Evolutionary conservation across 2,329 filamentous ascomycete species (phyloP).

Genomic region (Scedosporium aurantiacum): DNA sequence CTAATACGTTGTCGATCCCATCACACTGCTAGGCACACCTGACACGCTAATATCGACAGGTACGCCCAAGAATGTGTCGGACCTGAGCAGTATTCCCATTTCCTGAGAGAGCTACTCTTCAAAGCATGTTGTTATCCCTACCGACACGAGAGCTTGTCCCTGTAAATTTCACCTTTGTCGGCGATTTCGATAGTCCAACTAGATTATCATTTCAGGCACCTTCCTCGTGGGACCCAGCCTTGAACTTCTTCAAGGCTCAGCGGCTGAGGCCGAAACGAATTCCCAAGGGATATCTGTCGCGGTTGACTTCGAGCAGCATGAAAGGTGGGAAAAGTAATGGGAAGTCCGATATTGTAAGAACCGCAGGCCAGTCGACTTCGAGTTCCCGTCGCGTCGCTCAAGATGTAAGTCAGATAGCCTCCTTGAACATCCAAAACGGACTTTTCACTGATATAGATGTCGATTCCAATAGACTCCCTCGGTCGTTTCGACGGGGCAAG

Average conservation of each 20-base stretch:
- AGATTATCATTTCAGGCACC: not conserved
- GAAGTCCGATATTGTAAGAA: not conserved
- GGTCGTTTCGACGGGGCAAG: not conserved
- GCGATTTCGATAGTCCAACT: not conserved
- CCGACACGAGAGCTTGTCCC: not conserved
- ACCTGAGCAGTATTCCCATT: not conserved
- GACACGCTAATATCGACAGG: not conserved
- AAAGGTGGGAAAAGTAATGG: not conserved
- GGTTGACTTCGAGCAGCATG: conserved; percentile 1
- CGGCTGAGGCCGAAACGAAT: not conserved
- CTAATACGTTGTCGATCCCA: not conserved
- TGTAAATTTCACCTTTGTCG: not conserved
- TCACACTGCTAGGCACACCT: not conserved
- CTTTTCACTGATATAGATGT: not conserved
- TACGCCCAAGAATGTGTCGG: not conserved
- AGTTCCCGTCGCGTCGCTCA: conserved; percentile 1
- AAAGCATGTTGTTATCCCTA: not conserved
- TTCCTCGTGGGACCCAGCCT: not conserved
- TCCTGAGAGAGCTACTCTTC: not conserved
- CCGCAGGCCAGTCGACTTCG: conserved; percentile 5
- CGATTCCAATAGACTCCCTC: not conserved
- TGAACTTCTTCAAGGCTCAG: not conserved
- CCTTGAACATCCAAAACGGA: not conserved
- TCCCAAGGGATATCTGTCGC: not conserved
- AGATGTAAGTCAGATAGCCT: not conserved